A percentile compares a stretch with the other conserved stretches of the same genome.
Evolutionary conservation across 306 rosid species (phyloP).

Genomic region (Hippophae tibetana): DNA sequence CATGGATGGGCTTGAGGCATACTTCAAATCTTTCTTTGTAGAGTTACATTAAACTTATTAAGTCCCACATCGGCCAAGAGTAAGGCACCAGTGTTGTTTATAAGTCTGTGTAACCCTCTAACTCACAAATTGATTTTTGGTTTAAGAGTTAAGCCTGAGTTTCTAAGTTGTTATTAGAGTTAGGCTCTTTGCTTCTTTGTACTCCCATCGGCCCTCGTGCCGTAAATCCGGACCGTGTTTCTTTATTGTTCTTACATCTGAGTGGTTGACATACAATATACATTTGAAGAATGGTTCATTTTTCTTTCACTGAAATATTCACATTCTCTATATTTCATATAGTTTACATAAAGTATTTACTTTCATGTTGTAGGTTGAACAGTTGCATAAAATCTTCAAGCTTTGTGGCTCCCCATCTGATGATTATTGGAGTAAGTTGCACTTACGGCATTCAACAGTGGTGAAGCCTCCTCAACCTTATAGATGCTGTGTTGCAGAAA

Average conservation of each 20-base stretch:
- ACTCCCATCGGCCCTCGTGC: no score
- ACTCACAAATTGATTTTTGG: no score
- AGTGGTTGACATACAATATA: neutral
- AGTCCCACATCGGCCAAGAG: no score
- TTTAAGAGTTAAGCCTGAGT: no score
- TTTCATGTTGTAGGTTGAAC: slow-evolving; percentile 63
- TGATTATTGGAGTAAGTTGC: slow-evolving; percentile 68
- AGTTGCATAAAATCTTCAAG: slow-evolving; percentile 85
- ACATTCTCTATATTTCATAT: neutral
- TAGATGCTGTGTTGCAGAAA: slow-evolving; percentile 55
- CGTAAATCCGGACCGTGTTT: no score
- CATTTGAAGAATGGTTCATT: neutral
- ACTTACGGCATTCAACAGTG: slow-evolving; percentile 45
- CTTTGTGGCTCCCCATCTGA: slow-evolving; percentile 94
- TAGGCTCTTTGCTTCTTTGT: no score
- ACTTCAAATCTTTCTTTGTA: neutral
- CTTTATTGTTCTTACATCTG: neutral
- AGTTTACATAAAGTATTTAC: slow-evolving; percentile 12
- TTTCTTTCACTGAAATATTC: neutral
- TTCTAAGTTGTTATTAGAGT: no score
- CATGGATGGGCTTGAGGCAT: neutral
- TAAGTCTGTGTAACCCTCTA: no score
- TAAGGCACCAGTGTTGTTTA: no score
- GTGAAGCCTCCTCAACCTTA: slow-evolving; percentile 81
- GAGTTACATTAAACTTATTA: neutral